Evolutionary conservation across 140 eudicot genomes (phyloP).

Genomic region (Anethum foeniculum): DNA sequence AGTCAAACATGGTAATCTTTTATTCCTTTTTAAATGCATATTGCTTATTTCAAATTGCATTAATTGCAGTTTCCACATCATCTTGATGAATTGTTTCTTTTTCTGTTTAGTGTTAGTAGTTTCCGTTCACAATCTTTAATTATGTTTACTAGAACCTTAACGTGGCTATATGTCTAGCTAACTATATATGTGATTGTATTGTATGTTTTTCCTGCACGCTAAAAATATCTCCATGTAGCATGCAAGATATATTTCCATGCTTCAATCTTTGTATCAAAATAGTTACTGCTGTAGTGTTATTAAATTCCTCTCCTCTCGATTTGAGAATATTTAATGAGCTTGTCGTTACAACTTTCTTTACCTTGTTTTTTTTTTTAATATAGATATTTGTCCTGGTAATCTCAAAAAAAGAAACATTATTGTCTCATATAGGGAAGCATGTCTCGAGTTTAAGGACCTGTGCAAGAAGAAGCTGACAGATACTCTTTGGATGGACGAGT

Average conservation of each 20-base stretch:
- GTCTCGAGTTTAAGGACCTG: constrained; percentile 69
- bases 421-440: constrained; percentile 61
- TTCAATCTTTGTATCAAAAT: neutral
- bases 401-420: neutral
- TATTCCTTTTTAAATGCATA: neutral
- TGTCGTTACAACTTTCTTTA: neutral
- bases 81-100: neutral
- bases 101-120: neutral
- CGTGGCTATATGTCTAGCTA: neutral
- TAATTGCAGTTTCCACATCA: neutral
- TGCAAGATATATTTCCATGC: neutral
- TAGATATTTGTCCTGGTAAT: neutral
- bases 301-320: neutral
- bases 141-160: neutral
- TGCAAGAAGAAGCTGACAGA: constrained; percentile 78
- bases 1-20: neutral
- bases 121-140: neutral
- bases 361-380: too few species aligned
- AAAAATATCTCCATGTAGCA: neutral
- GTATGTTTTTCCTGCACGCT: neutral
- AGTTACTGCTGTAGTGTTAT: neutral
- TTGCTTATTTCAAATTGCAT: neutral
- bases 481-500: constrained; percentile 86
- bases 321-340: neutral
- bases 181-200: neutral